Base-by-base conservation (phyloP, 106 monocot genomes). In the Allium cepa region DNA sequence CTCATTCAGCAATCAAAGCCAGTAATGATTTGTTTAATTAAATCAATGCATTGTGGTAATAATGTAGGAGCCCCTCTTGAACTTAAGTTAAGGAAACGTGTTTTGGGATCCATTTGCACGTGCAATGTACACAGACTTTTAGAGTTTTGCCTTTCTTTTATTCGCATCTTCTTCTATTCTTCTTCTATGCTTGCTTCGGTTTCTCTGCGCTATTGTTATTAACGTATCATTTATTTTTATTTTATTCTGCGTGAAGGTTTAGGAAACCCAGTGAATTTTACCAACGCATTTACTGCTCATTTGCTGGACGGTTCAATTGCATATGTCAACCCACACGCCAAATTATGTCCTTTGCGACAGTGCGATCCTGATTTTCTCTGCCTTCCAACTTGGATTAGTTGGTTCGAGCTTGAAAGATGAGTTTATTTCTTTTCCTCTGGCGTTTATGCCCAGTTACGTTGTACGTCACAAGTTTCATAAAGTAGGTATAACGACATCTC, bases 81-180 rank as follows among this genome's bases (percentile, higher is more conserved):
- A 71, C 71, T 17, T 60, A 63, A 68, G 77, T 17, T 60, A 63
- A 68, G 77, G 81, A 76, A 68, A 60, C 71, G 66, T 66, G 76
- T 52, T 71, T 71, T 57, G 64, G 51, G 72, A 64, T 73, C 62
- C 79, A 67, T 63, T 60, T 62, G 70, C 82, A 82, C 78, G 82
- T 78, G 82, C 74, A 55, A 9, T 12, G 60, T 55, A 53, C 60
- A 70, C 77, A 69, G 69, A 82, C 65, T 82, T 74, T 70, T 26
- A 79, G 79, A 73, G 9, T 69, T 69, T 51, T 72, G 72, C 62
- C 68, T 13, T 68, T 67, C 17, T 36, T 36, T 36, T 36, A 36
- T 36, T 36, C 3, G 36, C 36, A 36, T 59, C 14, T 9, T 15
- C 63, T 51, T 47, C 8, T 26, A 56, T 11, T 26, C 11, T 46